Evolutionary conservation across 495 filamentous ascomycete genomes (phyloP), one percentile per base, ranked within the genome.

Genomic region (Choiromyces venosus): DNA sequence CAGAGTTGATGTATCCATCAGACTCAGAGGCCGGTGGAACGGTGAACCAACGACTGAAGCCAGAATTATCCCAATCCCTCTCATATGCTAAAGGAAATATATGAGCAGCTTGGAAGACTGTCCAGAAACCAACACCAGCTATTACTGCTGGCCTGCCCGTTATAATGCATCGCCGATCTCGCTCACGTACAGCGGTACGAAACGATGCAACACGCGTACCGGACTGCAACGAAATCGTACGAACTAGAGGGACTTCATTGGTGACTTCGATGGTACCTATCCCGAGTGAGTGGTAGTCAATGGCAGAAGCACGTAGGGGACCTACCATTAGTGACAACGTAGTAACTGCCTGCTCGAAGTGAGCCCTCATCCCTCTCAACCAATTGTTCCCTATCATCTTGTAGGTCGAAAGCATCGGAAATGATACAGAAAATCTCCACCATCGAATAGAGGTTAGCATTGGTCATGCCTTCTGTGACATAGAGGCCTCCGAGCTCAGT

Each of bases 81-180:
- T 83, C 78, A 67, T 81, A 77, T n/a, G 79, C 82, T 40, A 84
- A 76, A 38, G 82, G 83, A 73, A 84, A 83, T 29, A 85, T 81
- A 72, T 83, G 79, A 33, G 78, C 81, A 67, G 80, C 79, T 33
- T 84, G 72, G 61, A 83, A 85, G 37, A 74, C 78, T 10, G 8
- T 40, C 73, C 77, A 82, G 42, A 42, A 46, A 67, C 42, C 37
- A 73, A 44, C n/a, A 36, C 73, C 12, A 74, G 21, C 21, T n/a
- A n/a, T n/a, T n/a, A 67, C 42, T 52, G 72, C 76, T 38, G 70
- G 69, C 25, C 71, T 29, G n/a, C 80, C 77, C 44, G 79, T 81
- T 71, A 83, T 78, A 74, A 83, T 79, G 68, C 82, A 83, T 77
- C 78, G 68, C 44, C 68, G 37, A 76, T 83, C 82, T 76, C 81